Evolutionary conservation across 2,329 filamentous ascomycete genomes (phyloP).

Genomic region (Pezicula neosporulosa): DNA sequence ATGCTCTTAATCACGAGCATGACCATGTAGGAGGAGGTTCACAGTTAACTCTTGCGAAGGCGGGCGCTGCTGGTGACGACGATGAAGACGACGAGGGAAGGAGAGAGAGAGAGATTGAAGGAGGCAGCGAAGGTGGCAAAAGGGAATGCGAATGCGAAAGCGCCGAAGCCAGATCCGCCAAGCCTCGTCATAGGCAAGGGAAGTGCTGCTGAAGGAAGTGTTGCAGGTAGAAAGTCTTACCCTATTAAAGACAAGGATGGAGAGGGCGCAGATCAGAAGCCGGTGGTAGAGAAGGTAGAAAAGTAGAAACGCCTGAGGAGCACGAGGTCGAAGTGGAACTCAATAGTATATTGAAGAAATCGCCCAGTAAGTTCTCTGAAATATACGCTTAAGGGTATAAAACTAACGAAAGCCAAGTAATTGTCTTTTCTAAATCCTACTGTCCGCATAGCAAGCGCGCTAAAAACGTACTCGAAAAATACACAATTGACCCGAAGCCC

Average conservation of each 20-base stretch:
- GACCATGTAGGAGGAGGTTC: neutral
- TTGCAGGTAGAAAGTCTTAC: constrained; percentile 49
- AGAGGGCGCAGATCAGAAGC: constrained; percentile 23
- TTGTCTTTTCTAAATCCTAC: constrained; percentile 95
- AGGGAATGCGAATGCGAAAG: constrained; percentile 65
- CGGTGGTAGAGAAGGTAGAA: constrained; percentile 38
- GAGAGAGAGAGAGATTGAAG: constrained; percentile 49
- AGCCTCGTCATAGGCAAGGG: constrained; percentile 47
- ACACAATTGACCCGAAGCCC: constrained; percentile 77
- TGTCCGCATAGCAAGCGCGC: constrained; percentile 84
- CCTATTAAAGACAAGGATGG: constrained; percentile 30
- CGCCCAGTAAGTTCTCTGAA: constrained; percentile 62
- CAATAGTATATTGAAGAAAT: constrained; percentile 75
- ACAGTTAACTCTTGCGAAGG: neutral
- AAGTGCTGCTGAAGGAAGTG: constrained; percentile 31
- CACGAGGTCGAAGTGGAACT: constrained; percentile 68
- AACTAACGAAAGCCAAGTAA: constrained; percentile 50
- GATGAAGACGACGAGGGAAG: constrained; percentile 44
- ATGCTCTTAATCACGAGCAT: constrained; percentile 37
- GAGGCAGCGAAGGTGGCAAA: constrained; percentile 68
- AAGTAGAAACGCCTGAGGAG: constrained; percentile 52
- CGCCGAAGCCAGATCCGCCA: constrained; percentile 55
- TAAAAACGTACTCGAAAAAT: constrained; percentile 79
- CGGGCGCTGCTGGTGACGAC: constrained; percentile 49
- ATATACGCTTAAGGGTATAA: neutral